phyloP scores from a whole-genome alignment of 176 grass and related monocot genomes.

The Bromus sterilis region DNA sequence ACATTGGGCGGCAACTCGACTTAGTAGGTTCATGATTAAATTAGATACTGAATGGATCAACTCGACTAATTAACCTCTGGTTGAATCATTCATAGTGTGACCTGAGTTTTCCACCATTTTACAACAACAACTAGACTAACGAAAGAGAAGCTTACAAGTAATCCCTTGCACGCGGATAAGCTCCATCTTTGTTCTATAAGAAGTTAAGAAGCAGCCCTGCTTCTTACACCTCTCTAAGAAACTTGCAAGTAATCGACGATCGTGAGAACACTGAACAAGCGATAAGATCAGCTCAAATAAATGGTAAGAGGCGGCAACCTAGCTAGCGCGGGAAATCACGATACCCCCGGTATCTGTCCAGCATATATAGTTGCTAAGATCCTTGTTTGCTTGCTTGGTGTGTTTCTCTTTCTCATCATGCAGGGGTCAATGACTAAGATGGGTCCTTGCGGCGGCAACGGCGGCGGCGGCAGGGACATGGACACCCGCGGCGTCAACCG shows the following conservation, averaged over 20 bases:
- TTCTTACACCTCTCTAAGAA: neutral
- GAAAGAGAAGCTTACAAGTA: no score
- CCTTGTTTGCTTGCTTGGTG: neutral
- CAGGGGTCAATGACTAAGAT: neutral
- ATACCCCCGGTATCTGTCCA: no score
- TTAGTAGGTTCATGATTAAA: neutral
- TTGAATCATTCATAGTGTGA: neutral
- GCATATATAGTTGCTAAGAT: neutral
- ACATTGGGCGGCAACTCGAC: neutral
- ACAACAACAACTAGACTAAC: no score
- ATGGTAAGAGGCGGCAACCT: neutral
- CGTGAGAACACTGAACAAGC: neutral
- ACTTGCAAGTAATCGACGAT: neutral
- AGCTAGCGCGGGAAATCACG: no score
- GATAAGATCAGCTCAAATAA: neutral
- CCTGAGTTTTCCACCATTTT: neutral
- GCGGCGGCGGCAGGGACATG: slow-evolving; percentile 17
- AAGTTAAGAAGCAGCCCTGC: neutral
- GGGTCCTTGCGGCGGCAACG: slow-evolving; percentile 30
- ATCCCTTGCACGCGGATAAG: neutral
- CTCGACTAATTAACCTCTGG: neutral
- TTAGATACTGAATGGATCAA: neutral
- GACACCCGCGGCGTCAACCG: slow-evolving; percentile 22
- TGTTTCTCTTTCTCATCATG: neutral
- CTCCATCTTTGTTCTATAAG: neutral